Conservation (phyloP, 176 grass and related monocot genomes). For the Oryza coarctata region DNA sequence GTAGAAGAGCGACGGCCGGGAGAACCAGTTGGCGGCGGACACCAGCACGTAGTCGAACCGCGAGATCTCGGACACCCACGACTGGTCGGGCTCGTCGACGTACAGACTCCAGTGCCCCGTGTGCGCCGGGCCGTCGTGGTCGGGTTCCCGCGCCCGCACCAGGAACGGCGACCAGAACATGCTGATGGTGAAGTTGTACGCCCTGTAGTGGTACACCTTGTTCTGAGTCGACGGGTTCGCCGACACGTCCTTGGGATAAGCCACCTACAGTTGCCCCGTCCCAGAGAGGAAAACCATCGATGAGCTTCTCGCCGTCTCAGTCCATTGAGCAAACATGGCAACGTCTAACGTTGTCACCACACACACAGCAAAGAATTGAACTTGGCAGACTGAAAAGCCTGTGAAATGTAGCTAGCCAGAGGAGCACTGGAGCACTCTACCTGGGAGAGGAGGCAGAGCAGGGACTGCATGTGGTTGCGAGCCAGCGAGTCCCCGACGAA, state of each 20-base stretch:
- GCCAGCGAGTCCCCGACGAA: conserved; percentile 64
- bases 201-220: conserved; percentile 55
- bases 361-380: not conserved
- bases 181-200: conserved; percentile 68
- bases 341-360: not conserved
- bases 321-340: not conserved
- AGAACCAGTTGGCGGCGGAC: conserved; percentile 80
- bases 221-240: conserved; percentile 46
- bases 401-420: not conserved
- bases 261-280: conserved; percentile 27
- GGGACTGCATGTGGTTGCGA: conserved; percentile 58
- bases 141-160: conserved; percentile 47
- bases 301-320: not conserved
- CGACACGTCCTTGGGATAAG: conserved; percentile 52
- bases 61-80: conserved; percentile 56
- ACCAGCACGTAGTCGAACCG: conserved; percentile 75
- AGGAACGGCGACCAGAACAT: conserved; percentile 92
- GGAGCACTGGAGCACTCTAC: not conserved
- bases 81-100: conserved; percentile 64
- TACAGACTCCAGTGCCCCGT: conserved; percentile 70
- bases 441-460: conserved; percentile 62
- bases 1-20: conserved; percentile 65
- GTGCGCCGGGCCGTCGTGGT: conserved; percentile 47
- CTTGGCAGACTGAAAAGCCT: not conserved
- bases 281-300: not conserved